Evolutionary conservation across 768 basidiomycete species (phyloP).

Genomic region (Strobilomyces dryophilus): DNA sequence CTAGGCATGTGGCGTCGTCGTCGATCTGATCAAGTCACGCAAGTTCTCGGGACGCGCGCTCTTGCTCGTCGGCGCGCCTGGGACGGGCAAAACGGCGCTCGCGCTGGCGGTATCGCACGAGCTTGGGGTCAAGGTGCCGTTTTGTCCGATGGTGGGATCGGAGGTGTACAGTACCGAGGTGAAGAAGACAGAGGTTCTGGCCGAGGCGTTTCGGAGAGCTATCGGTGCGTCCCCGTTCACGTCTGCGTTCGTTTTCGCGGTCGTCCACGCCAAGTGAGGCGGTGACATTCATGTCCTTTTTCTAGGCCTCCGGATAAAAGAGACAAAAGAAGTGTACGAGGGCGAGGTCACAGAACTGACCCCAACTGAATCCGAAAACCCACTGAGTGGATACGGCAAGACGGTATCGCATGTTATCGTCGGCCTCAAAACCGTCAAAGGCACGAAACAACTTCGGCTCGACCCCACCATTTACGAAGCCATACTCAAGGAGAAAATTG

Average conservation of each 20-base stretch:
- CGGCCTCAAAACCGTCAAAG: slow-evolving; percentile 89
- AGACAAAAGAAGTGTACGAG: slow-evolving; percentile 98
- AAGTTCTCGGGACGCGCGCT: slow-evolving; percentile 93
- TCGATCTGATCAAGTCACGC: slow-evolving; percentile 85
- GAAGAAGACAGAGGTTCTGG: slow-evolving; percentile 97
- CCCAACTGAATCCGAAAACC: slow-evolving; percentile 95
- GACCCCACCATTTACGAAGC: slow-evolving; percentile 97
- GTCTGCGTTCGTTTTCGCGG: too few species aligned
- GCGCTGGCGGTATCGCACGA: slow-evolving; percentile 96
- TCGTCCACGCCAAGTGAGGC: neutral
- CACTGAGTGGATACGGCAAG: slow-evolving; percentile 95
- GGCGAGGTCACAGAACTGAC: slow-evolving; percentile 98
- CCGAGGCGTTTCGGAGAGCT: slow-evolving; percentile 90
- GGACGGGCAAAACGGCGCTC: slow-evolving; percentile 97
- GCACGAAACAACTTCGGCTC: slow-evolving; percentile 90
- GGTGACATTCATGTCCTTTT: neutral
- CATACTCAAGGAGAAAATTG: slow-evolving; percentile 95
- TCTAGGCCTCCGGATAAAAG: slow-evolving; percentile 88
- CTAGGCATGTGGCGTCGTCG: slow-evolving; percentile 88
- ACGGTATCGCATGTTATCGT: slow-evolving; percentile 98
- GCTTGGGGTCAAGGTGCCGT: slow-evolving; percentile 90
- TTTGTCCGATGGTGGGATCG: slow-evolving; percentile 97
- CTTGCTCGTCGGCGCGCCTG: slow-evolving; percentile 90
- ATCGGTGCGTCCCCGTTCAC: slow-evolving; percentile 65
- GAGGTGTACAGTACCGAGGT: slow-evolving; percentile 97